Percentiles rank a stretch among this genome's conserved stretches.
Conservation (phyloP, 176 grass and related monocot species). For the Eragrostis nindensis region DNA sequence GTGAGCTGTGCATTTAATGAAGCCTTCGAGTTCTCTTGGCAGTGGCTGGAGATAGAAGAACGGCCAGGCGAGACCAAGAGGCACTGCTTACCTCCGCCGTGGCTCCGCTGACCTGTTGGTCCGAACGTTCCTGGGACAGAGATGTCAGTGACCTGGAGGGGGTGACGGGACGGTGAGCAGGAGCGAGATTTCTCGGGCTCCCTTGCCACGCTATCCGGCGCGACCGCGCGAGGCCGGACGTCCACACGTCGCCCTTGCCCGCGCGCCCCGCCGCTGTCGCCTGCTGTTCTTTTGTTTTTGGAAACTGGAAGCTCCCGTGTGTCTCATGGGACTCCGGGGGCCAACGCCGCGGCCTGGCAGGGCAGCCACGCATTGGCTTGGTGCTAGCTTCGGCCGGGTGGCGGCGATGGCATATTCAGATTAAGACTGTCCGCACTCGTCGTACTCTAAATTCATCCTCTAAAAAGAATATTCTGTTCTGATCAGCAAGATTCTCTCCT, state of each 20-base stretch:
- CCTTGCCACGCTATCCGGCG: slow-evolving; percentile 51
- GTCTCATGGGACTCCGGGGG: slow-evolving; percentile 11
- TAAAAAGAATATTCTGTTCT: too few species aligned
- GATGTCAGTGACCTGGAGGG: neutral
- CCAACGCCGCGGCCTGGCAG: neutral
- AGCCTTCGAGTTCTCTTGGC: neutral
- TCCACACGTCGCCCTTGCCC: slow-evolving; percentile 50
- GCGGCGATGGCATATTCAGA: slow-evolving; percentile 33
- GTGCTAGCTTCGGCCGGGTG: neutral
- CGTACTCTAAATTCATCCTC: neutral
- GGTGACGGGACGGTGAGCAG: too few species aligned
- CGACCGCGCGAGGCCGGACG: slow-evolving; percentile 13
- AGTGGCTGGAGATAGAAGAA: slow-evolving; percentile 7
- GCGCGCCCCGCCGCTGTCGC: neutral
- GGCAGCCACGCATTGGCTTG: slow-evolving; percentile 5
- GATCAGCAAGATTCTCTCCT: too few species aligned
- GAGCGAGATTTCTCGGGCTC: neutral
- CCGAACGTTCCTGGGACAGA: fast-evolving
- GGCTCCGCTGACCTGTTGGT: neutral
- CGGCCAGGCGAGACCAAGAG: neutral
- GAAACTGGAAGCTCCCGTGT: slow-evolving; percentile 8
- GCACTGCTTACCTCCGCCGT: too few species aligned
- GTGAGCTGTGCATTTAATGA: slow-evolving; percentile 7
- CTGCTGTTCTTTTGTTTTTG: neutral
- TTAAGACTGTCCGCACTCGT: neutral